A percentile compares a stretch with the other conserved stretches of the same genome.
phyloP scores from a whole-genome alignment of 768 basidiomycete genomes.

The Suillus lakei region DNA sequence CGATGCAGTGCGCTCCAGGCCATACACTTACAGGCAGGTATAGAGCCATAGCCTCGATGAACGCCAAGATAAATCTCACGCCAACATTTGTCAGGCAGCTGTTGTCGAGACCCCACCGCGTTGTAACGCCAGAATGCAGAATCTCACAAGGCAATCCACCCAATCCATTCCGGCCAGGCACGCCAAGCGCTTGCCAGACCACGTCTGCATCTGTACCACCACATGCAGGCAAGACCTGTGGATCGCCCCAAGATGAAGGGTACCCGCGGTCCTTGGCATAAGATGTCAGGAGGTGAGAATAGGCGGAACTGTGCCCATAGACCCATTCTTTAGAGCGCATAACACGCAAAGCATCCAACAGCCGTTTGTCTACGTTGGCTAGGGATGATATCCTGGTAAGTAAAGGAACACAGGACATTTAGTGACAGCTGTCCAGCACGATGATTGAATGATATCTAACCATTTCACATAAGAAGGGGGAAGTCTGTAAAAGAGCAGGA shows the following conservation, averaged over 20 bases:
- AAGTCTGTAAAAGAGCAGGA: slow-evolving; percentile 32
- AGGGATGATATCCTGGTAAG: slow-evolving; percentile 62
- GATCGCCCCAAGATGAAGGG: slow-evolving; percentile 68
- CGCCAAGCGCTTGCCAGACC: slow-evolving; percentile 60
- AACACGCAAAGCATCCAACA: slow-evolving; percentile 57
- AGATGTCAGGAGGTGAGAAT: slow-evolving; percentile 46
- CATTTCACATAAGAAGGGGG: slow-evolving; percentile 64
- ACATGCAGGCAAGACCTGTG: slow-evolving; percentile 59
- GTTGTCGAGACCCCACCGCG: slow-evolving; percentile 48
- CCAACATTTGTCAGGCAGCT: slow-evolving; percentile 66
- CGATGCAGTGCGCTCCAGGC: neutral
- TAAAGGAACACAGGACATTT: neutral
- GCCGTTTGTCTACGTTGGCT: slow-evolving; percentile 66
- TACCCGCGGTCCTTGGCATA: slow-evolving; percentile 62
- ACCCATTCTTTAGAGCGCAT: slow-evolving; percentile 63
- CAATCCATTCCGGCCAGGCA: slow-evolving; percentile 53
- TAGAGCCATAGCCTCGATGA: slow-evolving; percentile 64
- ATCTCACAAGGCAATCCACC: slow-evolving; percentile 82
- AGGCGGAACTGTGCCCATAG: slow-evolving; percentile 50
- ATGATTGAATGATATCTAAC: slow-evolving; percentile 24
- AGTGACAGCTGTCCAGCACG: neutral
- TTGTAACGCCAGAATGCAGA: slow-evolving; percentile 63
- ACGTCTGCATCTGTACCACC: slow-evolving; percentile 58
- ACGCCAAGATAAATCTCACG: slow-evolving; percentile 59
- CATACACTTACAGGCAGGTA: slow-evolving; percentile 68